Evolutionary conservation across 177 flowering plant genomes (phyloP).

Genomic region (Vitis hybrid): DNA sequence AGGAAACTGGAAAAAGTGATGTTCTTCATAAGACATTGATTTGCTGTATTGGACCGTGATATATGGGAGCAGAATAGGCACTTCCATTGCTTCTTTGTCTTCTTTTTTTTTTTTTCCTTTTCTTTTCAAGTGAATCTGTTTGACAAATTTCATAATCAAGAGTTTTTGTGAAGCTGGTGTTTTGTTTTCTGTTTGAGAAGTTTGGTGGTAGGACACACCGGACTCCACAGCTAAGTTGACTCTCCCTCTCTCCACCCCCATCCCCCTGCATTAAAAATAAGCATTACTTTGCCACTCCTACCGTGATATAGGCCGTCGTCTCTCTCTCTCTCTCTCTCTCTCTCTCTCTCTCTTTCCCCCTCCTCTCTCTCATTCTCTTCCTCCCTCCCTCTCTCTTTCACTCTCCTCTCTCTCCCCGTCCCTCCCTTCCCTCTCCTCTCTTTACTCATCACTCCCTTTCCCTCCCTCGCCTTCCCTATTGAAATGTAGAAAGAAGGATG

Average conservation of each 20-base stretch:
- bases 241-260: too few relatives aligned
- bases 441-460: not conserved
- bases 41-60: not conserved
- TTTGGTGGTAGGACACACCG: too few relatives aligned
- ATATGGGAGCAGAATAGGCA: not conserved
- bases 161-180: not conserved
- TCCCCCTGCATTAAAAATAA: too few relatives aligned
- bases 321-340: too few relatives aligned
- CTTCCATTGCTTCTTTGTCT: not conserved
- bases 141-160: not conserved
- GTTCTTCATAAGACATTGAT: not conserved
- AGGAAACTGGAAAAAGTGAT: not conserved
- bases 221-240: too few relatives aligned
- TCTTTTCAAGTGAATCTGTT: not conserved
- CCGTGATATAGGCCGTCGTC: too few relatives aligned
- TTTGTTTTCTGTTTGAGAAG: not conserved
- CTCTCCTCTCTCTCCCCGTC: not conserved
- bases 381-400: too few relatives aligned
- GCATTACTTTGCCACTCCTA: too few relatives aligned
- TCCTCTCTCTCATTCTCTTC: too few relatives aligned
- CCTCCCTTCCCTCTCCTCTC: constrained; percentile 1
- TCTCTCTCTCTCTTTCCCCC: too few relatives aligned
- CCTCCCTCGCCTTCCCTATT: not conserved
- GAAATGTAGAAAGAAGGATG: too few relatives aligned
- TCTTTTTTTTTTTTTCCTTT: not conserved